Base-by-base conservation (phyloP, 192 early-diverging fungal species). In the Rhizophagus clarus region DNA sequence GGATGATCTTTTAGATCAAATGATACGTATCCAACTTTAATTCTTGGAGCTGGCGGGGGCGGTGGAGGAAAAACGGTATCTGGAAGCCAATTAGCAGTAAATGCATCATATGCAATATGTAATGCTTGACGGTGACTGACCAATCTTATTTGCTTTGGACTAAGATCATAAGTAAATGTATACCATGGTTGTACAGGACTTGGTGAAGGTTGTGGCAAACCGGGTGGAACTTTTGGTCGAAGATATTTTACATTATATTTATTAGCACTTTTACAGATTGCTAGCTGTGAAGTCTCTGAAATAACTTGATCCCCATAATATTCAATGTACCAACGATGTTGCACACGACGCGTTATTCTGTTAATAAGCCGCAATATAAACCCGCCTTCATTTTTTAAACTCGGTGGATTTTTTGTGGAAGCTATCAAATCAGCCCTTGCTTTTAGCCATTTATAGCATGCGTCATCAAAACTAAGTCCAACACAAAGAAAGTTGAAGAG, bases 1-100 rank as follows among this genome's bases (percentile, higher is more conserved):
- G 97, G 96, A 80, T 98, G 97, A 83, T 97, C 95, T 86, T 93
- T 95, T 72, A 98, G 97, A 81, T 98, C 97, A 7, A 95, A 96
- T 31, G 93, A 94, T 20, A 98, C 88, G 72, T 98, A 98, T 31
- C 97, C 97, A 56, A 98, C 87, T 62, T 89, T 90, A 56, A 96
- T 82, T 37, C 89, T 88, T 14, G 92, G 93, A 11, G 82, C 51
- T 7, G 91, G 87, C 9, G 93, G 92, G 20, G 91, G 87, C 8
- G 97, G 95, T 14, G 93, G 92, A 31, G 93, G 94, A 76, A 93
- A 72, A 31, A 72, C 71, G 45, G 85, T 83, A 0, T 90, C 88
- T 61, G 51, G 51, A 12, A 92, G 83, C 92, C 92, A 93, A 37
- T 86, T 79, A 8, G 83, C 86, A 11, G 87, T 82, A 32, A 89